Percentiles rank a stretch among this genome's conserved stretches.
Evolutionary conservation across 169 alveolate genomes (phyloP).

Genomic region (Eimeria maxima): DNA sequence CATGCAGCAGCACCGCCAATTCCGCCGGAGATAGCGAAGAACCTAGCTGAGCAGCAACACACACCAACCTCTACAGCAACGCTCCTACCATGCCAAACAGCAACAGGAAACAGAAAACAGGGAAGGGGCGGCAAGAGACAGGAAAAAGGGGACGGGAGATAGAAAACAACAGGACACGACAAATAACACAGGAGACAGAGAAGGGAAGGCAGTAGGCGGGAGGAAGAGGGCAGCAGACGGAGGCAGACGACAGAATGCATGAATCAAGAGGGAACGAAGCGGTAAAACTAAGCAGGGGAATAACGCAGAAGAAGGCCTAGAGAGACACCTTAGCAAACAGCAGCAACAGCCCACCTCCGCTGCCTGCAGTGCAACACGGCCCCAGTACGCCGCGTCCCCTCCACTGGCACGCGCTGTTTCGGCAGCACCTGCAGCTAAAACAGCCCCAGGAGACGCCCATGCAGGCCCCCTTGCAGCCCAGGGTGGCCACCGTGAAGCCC

Average conservation of each 20-base stretch:
- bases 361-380: background rate
- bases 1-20: constrained; percentile 18
- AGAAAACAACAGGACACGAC: background rate
- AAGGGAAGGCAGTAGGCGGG: background rate
- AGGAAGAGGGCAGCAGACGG: background rate
- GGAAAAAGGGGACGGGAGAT: background rate
- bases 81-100: background rate
- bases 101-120: background rate
- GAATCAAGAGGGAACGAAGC: no score
- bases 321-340: background rate
- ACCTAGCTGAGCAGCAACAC: background rate
- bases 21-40: background rate
- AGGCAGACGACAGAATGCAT: no score
- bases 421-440: background rate
- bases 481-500: background rate
- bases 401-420: constrained; percentile 5
- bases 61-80: background rate
- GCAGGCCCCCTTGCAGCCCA: background rate
- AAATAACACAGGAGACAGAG: background rate
- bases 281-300: background rate
- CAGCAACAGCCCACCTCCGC: constrained; percentile 16
- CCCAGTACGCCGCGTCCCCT: constrained; percentile 10
- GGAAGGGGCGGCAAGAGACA: background rate
- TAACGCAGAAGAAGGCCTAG: background rate
- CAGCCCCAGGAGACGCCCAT: background rate